Conservation (phyloP, 495 filamentous ascomycete genomes). For the Geopyxis carbonaria region DNA sequence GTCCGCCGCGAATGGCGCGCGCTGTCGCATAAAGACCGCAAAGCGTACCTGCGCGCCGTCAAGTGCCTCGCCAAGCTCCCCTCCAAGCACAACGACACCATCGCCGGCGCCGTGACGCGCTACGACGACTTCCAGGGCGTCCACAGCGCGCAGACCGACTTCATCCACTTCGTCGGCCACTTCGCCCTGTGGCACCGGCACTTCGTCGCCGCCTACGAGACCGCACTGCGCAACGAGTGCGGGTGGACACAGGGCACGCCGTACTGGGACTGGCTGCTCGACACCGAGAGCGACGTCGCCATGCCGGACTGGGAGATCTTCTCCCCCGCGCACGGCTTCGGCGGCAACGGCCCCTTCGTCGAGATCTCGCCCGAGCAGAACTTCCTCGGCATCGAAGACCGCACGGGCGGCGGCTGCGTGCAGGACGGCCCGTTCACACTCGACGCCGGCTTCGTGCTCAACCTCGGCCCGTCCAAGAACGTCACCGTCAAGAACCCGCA, state of each 20-base stretch:
- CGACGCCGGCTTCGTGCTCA: slow-evolving; percentile 22
- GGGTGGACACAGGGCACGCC: slow-evolving; percentile 45
- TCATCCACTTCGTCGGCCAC: slow-evolving; percentile 43
- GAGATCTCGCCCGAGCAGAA: slow-evolving; percentile 1
- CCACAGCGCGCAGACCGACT: slow-evolving; percentile 46
- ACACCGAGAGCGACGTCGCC: slow-evolving; percentile 25
- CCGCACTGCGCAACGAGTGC: slow-evolving; percentile 41
- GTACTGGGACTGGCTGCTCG: slow-evolving; percentile 43
- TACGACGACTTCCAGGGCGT: slow-evolving; percentile 57
- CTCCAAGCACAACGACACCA: slow-evolving; percentile 13
- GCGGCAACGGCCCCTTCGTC: slow-evolving; percentile 38
- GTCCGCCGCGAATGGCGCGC: too few species aligned
- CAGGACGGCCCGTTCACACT: slow-evolving; percentile 14
- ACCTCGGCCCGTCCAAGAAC: slow-evolving; percentile 23
- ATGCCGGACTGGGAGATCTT: slow-evolving; percentile 45
- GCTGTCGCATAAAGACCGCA: slow-evolving; percentile 33
- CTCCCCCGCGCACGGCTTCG: slow-evolving; percentile 44
- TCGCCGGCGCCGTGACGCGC: slow-evolving; percentile 16
- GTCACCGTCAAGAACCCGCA: slow-evolving; percentile 22
- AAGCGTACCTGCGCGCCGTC: slow-evolving; percentile 44
- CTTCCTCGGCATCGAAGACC: slow-evolving; percentile 1
- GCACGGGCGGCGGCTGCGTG: slow-evolving; percentile 14
- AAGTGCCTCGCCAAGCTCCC: slow-evolving; percentile 42
- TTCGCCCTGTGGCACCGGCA: slow-evolving; percentile 60
- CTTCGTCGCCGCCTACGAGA: slow-evolving; percentile 44